Evolutionary conservation across 2,329 filamentous ascomycete species (phyloP).

Genomic region (Aspergillus unguis): DNA sequence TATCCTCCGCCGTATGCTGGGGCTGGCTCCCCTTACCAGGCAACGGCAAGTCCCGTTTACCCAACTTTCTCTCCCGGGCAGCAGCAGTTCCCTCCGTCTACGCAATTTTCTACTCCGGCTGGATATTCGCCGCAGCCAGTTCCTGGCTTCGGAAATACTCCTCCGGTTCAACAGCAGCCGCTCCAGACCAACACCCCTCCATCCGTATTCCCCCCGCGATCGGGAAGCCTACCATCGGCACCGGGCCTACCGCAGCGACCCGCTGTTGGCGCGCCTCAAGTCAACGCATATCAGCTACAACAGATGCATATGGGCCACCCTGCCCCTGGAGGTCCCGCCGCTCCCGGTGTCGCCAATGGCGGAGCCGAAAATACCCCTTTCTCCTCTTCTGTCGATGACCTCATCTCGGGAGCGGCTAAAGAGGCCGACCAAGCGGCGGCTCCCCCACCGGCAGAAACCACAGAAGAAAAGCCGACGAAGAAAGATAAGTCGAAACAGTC

Average conservation of each 20-base stretch:
- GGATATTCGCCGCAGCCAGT: conserved; percentile 33
- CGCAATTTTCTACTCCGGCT: conserved; percentile 31
- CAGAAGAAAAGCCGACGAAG: conserved; percentile 62
- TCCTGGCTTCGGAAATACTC: conserved; percentile 38
- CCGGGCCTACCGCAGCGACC: conserved; percentile 61
- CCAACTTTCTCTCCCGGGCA: conserved; percentile 36
- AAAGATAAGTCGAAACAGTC: conserved; percentile 64
- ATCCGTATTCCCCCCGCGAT: conserved; percentile 44
- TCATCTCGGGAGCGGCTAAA: conserved; percentile 49
- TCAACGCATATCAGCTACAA: conserved; percentile 55
- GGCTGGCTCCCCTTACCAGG: conserved; percentile 42
- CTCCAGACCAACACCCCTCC: conserved; percentile 44
- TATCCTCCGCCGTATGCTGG: conserved; percentile 43
- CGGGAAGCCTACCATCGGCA: conserved; percentile 54
- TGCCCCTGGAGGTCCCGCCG: conserved; percentile 22
- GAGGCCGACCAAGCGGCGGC: conserved; percentile 42
- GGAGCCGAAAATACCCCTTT: conserved; percentile 26
- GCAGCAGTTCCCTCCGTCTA: conserved; percentile 31
- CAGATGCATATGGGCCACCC: conserved; percentile 55
- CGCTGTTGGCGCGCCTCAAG: conserved; percentile 52
- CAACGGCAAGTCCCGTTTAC: conserved; percentile 38
- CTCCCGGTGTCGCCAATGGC: conserved; percentile 29
- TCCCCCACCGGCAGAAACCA: conserved; percentile 41
- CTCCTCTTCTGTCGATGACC: conserved; percentile 49
- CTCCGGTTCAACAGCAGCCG: conserved; percentile 35